These are phyloP conservation scores for Sporothrix dimorphospora DNA, from an alignment of 2,329 filamentous ascomycete species.

Conservation along the genomic window DNA sequence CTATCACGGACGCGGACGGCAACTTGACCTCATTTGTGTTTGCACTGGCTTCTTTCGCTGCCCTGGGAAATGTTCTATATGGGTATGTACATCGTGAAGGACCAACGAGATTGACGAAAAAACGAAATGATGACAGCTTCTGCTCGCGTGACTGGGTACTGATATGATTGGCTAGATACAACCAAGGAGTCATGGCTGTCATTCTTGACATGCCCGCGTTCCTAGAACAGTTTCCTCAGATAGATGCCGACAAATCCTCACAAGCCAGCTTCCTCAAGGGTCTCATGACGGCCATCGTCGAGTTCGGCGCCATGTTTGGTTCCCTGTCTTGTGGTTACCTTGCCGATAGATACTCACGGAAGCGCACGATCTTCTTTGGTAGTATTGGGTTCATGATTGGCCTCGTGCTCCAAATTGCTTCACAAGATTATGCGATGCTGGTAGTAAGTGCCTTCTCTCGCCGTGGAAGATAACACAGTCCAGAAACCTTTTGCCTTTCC, in stretches of 20 bases:
- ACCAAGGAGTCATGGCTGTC: constrained; percentile 15
- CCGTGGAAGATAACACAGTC: too few relatives aligned
- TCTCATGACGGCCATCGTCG: constrained; percentile 15
- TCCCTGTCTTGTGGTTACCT: constrained; percentile 2
- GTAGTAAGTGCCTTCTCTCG: background rate
- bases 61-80: constrained; percentile 1
- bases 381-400: constrained; percentile 10
- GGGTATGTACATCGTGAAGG: background rate
- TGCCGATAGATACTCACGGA: constrained; percentile 12
- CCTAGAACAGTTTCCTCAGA: background rate
- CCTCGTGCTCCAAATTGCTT: background rate
- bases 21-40: background rate
- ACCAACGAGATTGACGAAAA: too few relatives aligned
- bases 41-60: background rate
- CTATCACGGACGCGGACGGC: background rate
- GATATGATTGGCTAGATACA: background rate
- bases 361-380: constrained; percentile 14
- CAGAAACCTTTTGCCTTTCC: too few relatives aligned
- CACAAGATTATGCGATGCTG: constrained; percentile 11
- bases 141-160: background rate
- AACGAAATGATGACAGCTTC: too few relatives aligned
- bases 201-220: constrained; percentile 6
- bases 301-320: constrained; percentile 16
- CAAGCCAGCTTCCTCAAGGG: constrained; percentile 13
- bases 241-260: background rate